Base-by-base conservation (phyloP, 108 stramenopile species). In the Skeletonema menzelii region DNA sequence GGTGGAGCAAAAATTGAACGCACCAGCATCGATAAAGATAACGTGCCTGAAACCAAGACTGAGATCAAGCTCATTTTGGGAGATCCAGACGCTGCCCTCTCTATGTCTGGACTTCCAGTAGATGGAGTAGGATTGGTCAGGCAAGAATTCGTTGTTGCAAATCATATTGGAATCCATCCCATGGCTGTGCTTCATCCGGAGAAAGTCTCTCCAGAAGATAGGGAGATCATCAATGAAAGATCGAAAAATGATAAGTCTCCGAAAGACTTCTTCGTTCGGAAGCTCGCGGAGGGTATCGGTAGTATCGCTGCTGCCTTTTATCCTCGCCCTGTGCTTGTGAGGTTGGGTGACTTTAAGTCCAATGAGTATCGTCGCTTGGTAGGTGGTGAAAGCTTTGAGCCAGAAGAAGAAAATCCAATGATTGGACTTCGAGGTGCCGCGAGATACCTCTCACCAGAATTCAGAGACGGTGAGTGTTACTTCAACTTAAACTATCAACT, bases 401-500 rank as follows among this genome's bases (percentile, higher is more conserved):
- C 83, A 27, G 62, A 77, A 6, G 83, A 84, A 59, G 83, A 84
- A 49, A 84, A 84, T 37, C 83, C 83, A 0, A 84, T 81, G 83
- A 76, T 84, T 40, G 83, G 83, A 11, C 40, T 84, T 0, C 24
- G 83, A 5, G 83, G 83, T 14, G 75, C 75, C 2, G 71, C 74
- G 1, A 75, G 83, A 22, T 84, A 84, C 58, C 56, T 74, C 5
- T 66, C 75, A 34, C 75, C 75, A 11, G 72, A 74, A 8, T 84
- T 69, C 60, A 26, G 26, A 31, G 83, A 84, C 63, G 79, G 49
- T 53, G 20, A 53, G 49, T 53, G 22, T 24, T 6, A 8, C 44
- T 46, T 46, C 17, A 40, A 4, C 28, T 35, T 4, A 0, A 8
- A 5, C 7, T 35, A 5, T 30, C 17, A 4, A 46, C 44, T n/a